Conservation (phyloP, 805 yeast genomes). For the Suhomyces xylopsoci region DNA sequence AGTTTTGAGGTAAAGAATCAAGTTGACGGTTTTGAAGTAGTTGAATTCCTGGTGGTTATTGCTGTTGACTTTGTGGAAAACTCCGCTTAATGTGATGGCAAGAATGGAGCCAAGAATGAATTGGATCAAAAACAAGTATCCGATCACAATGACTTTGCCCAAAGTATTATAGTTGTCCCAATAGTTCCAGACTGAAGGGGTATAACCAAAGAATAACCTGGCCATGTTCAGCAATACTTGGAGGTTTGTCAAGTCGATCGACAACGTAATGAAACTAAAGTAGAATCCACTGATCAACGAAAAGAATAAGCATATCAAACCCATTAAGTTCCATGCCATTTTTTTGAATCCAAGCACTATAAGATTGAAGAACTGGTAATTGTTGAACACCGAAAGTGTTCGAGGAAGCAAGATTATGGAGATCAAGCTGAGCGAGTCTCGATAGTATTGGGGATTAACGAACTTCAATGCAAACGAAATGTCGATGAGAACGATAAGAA, state of each 20-base stretch:
- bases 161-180: constrained; percentile 48
- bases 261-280: constrained; percentile 49
- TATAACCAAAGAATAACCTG: constrained; percentile 54
- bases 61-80: constrained; percentile 32
- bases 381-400: constrained; percentile 47
- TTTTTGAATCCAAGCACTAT: constrained; percentile 49
- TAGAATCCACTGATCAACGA: constrained; percentile 54
- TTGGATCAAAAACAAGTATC: constrained; percentile 53
- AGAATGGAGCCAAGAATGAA: constrained; percentile 53
- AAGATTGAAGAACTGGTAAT: constrained; percentile 50
- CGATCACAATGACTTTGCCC: constrained; percentile 47
- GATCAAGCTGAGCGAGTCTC: constrained; percentile 37
- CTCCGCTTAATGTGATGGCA: constrained; percentile 50
- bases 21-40: constrained; percentile 38
- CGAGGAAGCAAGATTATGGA: constrained; percentile 52
- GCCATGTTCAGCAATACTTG: constrained; percentile 51
- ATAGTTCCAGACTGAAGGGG: constrained; percentile 58
- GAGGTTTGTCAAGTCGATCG: constrained; percentile 40
- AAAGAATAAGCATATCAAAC: constrained; percentile 46
- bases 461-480: constrained; percentile 24
- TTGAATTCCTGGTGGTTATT: constrained; percentile 38
- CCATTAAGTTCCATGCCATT: constrained; percentile 50
- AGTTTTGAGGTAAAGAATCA: constrained; percentile 35
- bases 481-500: constrained; percentile 39
- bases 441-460: constrained; percentile 18